Evolutionary conservation across 192 early-diverging fungal species (phyloP), one percentile per base, ranked within the genome.

Genomic region (Backusella macrospora): DNA sequence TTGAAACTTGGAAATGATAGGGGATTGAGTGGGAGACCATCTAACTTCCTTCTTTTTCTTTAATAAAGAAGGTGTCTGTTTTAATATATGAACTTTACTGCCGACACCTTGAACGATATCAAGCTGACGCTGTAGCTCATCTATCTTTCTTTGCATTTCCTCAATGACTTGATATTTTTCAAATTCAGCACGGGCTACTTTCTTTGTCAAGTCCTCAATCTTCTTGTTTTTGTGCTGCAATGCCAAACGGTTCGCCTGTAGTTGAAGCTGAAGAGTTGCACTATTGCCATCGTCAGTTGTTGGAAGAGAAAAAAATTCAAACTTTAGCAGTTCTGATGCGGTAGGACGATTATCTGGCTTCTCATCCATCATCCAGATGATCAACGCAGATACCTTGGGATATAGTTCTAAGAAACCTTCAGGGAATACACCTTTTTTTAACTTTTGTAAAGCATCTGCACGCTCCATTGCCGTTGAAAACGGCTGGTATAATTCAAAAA

Each of bases 381-480:
- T 89, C 43, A 97, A 80, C 5, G 94, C 92, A 0, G 95, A 89
- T 76, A 95, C 93, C 77, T 92, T 92, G 0, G 94, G 94, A 73
- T 80, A 92, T 8, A 76, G 71, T 72, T 81, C 80, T 3, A 92
- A 81, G 83, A 95, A 93, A 15, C 82, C 83, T 5, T 91, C 78
- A 0, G 92, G 90, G n/a, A 95, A 68, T n/a, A 89, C 85, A 0
- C 87, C 90, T 42, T 81, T 74, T 7, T 94, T 87, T 69, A 96
- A 79, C 1, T 88, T 86, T 46, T 83, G 69, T 26, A 98, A 69
- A 4, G 86, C 86, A 34, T 86, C 81, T 16, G 90, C 90, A 0
- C 98, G 90, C 81, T 99, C 98, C 96, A 98, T 98, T 0, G 83
- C 86, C 1, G 98, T 98, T 8, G 86, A 73, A 72, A 98, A 91